These are phyloP conservation scores for Neopestalotiopsis clavispora DNA, from an alignment of 2,329 filamentous ascomycete genomes.

Conservation along the genomic window DNA sequence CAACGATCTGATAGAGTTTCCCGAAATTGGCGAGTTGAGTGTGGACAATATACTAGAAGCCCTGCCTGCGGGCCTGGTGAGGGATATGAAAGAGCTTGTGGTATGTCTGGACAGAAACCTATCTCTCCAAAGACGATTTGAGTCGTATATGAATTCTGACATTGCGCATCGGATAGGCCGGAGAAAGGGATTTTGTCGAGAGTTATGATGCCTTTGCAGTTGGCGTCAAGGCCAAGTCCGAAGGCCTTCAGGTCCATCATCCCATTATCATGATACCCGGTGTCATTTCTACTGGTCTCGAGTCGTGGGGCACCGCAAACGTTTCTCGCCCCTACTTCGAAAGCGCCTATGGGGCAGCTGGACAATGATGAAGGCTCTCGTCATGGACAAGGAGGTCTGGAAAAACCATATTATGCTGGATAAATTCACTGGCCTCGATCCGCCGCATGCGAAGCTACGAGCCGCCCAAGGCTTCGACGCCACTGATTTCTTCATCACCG, in stretches of 20 bases:
- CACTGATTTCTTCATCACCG: slow-evolving; percentile 89
- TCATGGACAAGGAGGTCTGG: slow-evolving; percentile 92
- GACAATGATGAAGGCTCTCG: slow-evolving; percentile 97
- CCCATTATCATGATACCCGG: slow-evolving; percentile 97
- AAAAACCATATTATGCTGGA: slow-evolving; percentile 98
- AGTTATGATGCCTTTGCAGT: slow-evolving; percentile 95
- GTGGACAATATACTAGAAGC: slow-evolving; percentile 88
- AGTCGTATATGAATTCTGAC: background rate
- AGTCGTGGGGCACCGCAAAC: slow-evolving; percentile 94
- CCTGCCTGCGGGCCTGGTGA: slow-evolving; percentile 82
- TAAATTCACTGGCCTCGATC: slow-evolving; percentile 87
- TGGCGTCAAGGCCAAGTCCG: slow-evolving; percentile 78
- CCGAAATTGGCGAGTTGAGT: slow-evolving; percentile 72
- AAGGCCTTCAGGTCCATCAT: slow-evolving; percentile 82
- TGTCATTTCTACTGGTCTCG: slow-evolving; percentile 94
- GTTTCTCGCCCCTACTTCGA: slow-evolving; percentile 84
- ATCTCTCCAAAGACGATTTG: background rate
- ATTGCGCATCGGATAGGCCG: slow-evolving; percentile 58
- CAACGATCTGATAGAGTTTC: slow-evolving; percentile 87
- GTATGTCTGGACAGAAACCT: slow-evolving; percentile 51
- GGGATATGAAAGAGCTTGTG: slow-evolving; percentile 84
- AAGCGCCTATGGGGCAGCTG: slow-evolving; percentile 97
- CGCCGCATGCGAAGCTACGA: slow-evolving; percentile 85
- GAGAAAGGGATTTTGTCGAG: slow-evolving; percentile 81
- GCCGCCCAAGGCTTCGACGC: slow-evolving; percentile 97